Conservation (phyloP, 306 rosid species). For the Potentilla sterilis region DNA sequence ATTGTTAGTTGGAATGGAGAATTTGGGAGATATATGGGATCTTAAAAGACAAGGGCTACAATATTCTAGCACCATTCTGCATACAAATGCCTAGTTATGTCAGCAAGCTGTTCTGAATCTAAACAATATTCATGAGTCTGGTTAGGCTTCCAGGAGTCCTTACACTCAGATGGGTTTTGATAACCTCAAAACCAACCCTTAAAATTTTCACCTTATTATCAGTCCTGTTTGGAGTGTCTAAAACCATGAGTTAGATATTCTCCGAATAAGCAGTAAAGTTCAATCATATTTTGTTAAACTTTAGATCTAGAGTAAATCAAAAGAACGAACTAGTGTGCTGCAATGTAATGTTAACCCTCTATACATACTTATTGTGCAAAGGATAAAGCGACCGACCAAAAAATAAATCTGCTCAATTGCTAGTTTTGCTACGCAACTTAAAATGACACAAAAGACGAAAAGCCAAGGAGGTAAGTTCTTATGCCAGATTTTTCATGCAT, state of each 20-base stretch:
- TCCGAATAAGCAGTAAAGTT: no score
- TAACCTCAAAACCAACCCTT: not conserved
- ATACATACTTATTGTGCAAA: not conserved
- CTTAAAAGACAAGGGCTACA: constrained; percentile 5
- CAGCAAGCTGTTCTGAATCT: not conserved
- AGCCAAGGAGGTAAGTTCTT: not conserved
- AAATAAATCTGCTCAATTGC: not conserved
- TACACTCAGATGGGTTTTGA: not conserved
- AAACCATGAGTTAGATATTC: no score
- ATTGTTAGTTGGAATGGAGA: no score
- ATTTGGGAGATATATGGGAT: no score
- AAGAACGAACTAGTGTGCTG: not conserved
- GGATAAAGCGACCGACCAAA: no score
- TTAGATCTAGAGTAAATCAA: not conserved
- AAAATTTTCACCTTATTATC: not conserved
- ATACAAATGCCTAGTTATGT: not conserved
- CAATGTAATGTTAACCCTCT: not conserved
- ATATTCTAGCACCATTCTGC: constrained; percentile 1
- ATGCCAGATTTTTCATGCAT: not conserved
- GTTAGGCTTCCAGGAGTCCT: no score
- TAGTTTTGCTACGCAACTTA: not conserved
- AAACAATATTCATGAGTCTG: not conserved
- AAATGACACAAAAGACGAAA: not conserved
- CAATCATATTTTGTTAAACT: no score
- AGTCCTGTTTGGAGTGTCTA: not conserved